These are phyloP conservation scores for Pseudozyma sp. DNA, from an alignment of 1,284 basidiomycete species.

Conservation along the genomic window DNA sequence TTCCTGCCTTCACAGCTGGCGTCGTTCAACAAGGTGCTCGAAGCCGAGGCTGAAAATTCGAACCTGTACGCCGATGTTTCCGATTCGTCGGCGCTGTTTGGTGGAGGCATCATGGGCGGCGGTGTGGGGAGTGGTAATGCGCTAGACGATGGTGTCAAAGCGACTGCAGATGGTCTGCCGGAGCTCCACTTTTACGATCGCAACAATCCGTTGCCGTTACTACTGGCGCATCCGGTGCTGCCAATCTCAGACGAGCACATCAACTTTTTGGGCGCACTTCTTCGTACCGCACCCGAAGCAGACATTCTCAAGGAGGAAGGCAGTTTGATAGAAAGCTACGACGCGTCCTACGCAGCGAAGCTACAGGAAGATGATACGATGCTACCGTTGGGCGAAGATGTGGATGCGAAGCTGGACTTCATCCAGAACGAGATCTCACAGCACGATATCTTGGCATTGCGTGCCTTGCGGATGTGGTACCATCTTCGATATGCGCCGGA, in stretches of 20 bases:
- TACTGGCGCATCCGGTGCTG: constrained; percentile 53
- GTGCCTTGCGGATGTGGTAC: constrained; percentile 54
- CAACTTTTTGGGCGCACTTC: constrained; percentile 59
- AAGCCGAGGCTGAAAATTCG: constrained; percentile 51
- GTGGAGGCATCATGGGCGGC: constrained; percentile 18
- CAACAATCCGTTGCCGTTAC: constrained; percentile 41
- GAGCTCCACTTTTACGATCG: constrained; percentile 52
- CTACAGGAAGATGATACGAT: background rate
- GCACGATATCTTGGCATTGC: constrained; percentile 50
- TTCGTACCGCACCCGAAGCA: constrained; percentile 58
- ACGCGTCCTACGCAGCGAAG: constrained; percentile 12
- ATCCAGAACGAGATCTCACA: constrained; percentile 41
- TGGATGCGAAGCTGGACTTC: constrained; percentile 22
- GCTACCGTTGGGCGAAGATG: background rate
- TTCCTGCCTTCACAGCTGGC: constrained; percentile 56
- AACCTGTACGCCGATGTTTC: constrained; percentile 50
- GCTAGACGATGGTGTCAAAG: constrained; percentile 38
- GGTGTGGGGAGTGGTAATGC: background rate
- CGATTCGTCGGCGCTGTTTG: constrained; percentile 24
- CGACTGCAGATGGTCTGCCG: constrained; percentile 46
- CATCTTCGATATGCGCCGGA: constrained; percentile 56
- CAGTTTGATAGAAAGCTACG: constrained; percentile 42
- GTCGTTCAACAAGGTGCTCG: constrained; percentile 55
- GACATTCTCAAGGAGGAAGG: constrained; percentile 46
- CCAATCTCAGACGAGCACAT: constrained; percentile 56